phyloP scores from a whole-genome alignment of 2,329 filamentous ascomycete species.

The Seiridium cupressi region DNA sequence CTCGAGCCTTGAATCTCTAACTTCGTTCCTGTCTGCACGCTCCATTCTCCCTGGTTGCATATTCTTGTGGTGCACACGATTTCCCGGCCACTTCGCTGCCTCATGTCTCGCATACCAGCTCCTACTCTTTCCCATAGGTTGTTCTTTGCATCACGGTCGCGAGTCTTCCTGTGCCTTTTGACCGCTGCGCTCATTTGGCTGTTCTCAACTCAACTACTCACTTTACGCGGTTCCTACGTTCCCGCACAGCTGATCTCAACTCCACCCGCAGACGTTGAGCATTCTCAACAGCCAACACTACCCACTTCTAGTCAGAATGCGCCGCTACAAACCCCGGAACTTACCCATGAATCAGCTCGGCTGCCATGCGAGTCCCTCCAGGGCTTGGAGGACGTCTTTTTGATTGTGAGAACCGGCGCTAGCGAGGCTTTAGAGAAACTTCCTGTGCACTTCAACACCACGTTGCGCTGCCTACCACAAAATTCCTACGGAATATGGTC shows the following conservation, averaged over 20 bases:
- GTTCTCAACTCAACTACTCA: neutral
- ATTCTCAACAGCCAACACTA: neutral
- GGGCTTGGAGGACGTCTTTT: conserved; percentile 49
- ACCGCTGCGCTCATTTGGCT: neutral
- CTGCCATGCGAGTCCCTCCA: conserved; percentile 18
- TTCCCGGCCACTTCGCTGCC: neutral
- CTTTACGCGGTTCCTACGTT: neutral
- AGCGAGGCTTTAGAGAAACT: conserved; percentile 55
- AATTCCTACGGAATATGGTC: conserved; percentile 55
- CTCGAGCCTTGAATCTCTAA: neutral
- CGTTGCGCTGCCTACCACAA: conserved; percentile 52
- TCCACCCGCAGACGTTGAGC: neutral
- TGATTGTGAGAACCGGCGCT: conserved; percentile 59
- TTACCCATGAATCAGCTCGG: neutral
- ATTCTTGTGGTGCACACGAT: neutral
- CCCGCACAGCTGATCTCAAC: neutral
- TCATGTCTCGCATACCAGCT: neutral
- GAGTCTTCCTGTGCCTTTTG: neutral
- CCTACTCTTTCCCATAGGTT: neutral
- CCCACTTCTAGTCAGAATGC: neutral
- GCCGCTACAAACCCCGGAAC: neutral
- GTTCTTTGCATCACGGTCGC: neutral
- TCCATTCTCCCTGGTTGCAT: neutral
- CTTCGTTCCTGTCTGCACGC: neutral
- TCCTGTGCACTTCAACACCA: conserved; percentile 51